Percentiles rank a stretch among this genome's conserved stretches.
These are phyloP conservation scores for Daldinia grandis DNA, from an alignment of 495 filamentous ascomycete species.

Conservation along the genomic window DNA sequence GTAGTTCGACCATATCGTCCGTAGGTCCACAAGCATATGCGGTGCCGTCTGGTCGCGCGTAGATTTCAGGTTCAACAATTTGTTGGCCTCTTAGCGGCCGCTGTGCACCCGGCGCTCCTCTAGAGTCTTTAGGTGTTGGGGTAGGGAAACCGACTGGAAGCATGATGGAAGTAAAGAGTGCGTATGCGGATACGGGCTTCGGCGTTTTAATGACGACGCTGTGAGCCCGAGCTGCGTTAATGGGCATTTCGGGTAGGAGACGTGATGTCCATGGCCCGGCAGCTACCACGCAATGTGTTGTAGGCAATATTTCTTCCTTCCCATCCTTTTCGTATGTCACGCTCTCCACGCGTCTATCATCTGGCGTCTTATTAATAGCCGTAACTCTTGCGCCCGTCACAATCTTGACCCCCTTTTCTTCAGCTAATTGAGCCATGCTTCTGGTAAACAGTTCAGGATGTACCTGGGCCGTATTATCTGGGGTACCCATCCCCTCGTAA, in stretches of 20 bases:
- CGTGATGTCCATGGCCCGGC: slow-evolving; percentile 84
- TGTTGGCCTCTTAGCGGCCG: slow-evolving; percentile 45
- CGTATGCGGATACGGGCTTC: slow-evolving; percentile 75
- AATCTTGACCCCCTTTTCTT: slow-evolving; percentile 74
- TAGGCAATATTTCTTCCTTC: slow-evolving; percentile 65
- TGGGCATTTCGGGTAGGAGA: slow-evolving; percentile 75
- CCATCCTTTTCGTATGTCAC: slow-evolving; percentile 58
- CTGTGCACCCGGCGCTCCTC: slow-evolving; percentile 50
- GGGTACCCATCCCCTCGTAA: slow-evolving; percentile 78
- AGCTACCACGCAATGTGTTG: slow-evolving; percentile 62
- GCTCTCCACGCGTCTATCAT: slow-evolving; percentile 36
- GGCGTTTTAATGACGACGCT: slow-evolving; percentile 74
- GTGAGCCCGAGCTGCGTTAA: slow-evolving; percentile 80
- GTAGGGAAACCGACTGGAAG: slow-evolving; percentile 64
- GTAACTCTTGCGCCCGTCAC: slow-evolving; percentile 61
- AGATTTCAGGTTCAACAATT: slow-evolving; percentile 81
- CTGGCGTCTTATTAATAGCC: slow-evolving; percentile 33
- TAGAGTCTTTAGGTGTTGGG: slow-evolving; percentile 41
- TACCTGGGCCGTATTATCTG: slow-evolving; percentile 76
- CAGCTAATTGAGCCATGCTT: slow-evolving; percentile 76
- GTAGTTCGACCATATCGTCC: slow-evolving; percentile 73
- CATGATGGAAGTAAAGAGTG: slow-evolving; percentile 81
- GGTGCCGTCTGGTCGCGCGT: slow-evolving; percentile 82
- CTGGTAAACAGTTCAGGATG: slow-evolving; percentile 88
- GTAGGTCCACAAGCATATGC: slow-evolving; percentile 83